A percentile compares a stretch with the other conserved stretches of the same genome.
Evolutionary conservation across 768 basidiomycete genomes (phyloP).

Genomic region (Boletus patriciae): DNA sequence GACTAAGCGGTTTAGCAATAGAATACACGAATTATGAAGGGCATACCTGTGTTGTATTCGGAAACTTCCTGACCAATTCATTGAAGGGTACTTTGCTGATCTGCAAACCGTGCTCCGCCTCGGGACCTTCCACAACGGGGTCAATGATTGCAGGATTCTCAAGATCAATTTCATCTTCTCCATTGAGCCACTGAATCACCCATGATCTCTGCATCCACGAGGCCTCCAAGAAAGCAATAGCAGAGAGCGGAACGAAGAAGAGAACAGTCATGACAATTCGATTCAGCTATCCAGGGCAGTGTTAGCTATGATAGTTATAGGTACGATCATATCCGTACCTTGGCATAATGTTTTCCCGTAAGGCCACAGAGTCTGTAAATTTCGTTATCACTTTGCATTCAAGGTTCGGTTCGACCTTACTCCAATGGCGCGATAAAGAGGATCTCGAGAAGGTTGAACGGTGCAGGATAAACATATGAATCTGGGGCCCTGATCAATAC

Average conservation of each 20-base stretch:
- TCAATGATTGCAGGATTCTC: slow-evolving; percentile 56
- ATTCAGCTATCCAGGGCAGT: slow-evolving; percentile 54
- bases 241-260: slow-evolving; percentile 77
- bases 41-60: slow-evolving; percentile 68
- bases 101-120: slow-evolving; percentile 51
- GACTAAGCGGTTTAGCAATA: slow-evolving; percentile 48
- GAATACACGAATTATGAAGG: not conserved
- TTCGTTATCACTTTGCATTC: slow-evolving; percentile 2
- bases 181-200: slow-evolving; percentile 67
- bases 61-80: slow-evolving; percentile 69
- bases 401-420: slow-evolving; percentile 44
- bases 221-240: slow-evolving; percentile 73
- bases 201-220: slow-evolving; percentile 58
- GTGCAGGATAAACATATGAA: slow-evolving; percentile 80
- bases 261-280: slow-evolving; percentile 70
- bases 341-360: slow-evolving; percentile 55
- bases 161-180: slow-evolving; percentile 56
- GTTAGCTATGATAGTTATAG: slow-evolving; percentile 1
- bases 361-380: slow-evolving; percentile 45
- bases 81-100: slow-evolving; percentile 73
- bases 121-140: slow-evolving; percentile 58
- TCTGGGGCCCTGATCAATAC: slow-evolving; percentile 86
- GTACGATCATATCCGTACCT: slow-evolving; percentile 35
- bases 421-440: slow-evolving; percentile 83
- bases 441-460: slow-evolving; percentile 86